Base-by-base conservation (phyloP, 129 eudicot genomes). In the Centella asiatica region DNA sequence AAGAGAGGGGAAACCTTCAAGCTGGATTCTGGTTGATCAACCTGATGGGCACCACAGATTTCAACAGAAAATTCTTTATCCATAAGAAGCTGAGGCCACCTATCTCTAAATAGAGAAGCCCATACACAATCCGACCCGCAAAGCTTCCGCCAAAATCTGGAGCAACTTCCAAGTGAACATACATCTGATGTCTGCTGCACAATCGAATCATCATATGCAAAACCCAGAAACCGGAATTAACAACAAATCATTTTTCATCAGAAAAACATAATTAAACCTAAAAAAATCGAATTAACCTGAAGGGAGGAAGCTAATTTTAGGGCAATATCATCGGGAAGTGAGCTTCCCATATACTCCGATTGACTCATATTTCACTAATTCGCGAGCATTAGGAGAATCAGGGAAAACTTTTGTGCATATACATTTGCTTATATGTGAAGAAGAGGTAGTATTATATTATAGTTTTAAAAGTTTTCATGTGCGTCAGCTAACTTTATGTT, bases 51-150 rank as follows among this genome's bases (percentile, higher is more conserved):
- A 17, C 80, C 69, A 44, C 54, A 42, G 33, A 76, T 63, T 70
- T 61, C 75, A 78, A 44, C 64, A 64, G 47, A 66, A 77, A 72
- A 76, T 46, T 66, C 58, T 19, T 71, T 37, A 51, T 65, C 75
- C 36, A 58, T 32, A 72, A 33, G 39, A 25, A 85, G 71, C 64
- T 70, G 71, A 37, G 95, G 88, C 98, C 98, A 92, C 64, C 98
- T 69, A 27, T 84, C 72, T 74, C 61, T 74, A 68, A 73, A 87
- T 42, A 92, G 77, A 77, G 82, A 68, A 68, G 82, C 72, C 98
- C 98, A 92, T 64, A 92, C 69, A 73, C 76, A 69, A 74, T 92
- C 90, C 31, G 84, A 81, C 77, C 80, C 94, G 48, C 95, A 92
- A 9, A 92, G 65, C 73, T 87, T 88, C 80, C 90, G 80, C 96